Evolutionary conservation across 352 stramenopile genomes (phyloP).

Genomic region (Pythium brachiatum): DNA sequence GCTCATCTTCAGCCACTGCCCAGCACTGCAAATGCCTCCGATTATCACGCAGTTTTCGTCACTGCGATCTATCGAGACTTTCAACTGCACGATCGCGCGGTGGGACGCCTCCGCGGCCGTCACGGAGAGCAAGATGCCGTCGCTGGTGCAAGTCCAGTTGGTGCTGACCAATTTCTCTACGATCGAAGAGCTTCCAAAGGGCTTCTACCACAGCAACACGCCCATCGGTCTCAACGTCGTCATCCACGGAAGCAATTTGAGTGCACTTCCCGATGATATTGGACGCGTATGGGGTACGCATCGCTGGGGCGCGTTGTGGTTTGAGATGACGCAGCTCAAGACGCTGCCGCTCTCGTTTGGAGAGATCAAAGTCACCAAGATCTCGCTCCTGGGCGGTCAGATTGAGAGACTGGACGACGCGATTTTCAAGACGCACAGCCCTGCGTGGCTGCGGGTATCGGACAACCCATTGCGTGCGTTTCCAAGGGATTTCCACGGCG

Average conservation of each 20-base stretch:
- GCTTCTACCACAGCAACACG: neutral
- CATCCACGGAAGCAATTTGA: slow-evolving; percentile 10
- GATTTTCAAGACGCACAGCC: neutral
- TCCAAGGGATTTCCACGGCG: neutral
- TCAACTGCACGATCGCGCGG: slow-evolving; percentile 10
- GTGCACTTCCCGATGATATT: slow-evolving; percentile 3
- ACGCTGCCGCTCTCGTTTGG: neutral
- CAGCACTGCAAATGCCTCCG: slow-evolving; percentile 7
- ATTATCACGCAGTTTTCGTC: slow-evolving; percentile 9
- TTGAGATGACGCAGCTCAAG: slow-evolving; percentile 5
- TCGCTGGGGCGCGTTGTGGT: slow-evolving; percentile 2
- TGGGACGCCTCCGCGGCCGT: slow-evolving; percentile 3
- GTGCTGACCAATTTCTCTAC: slow-evolving; percentile 6
- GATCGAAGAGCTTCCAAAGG: neutral
- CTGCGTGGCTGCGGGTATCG: neutral
- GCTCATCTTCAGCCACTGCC: slow-evolving; percentile 22
- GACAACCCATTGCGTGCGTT: neutral
- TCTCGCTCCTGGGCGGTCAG: neutral
- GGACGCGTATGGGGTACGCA: slow-evolving; percentile 4
- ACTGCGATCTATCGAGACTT: slow-evolving; percentile 7
- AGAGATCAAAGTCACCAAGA: neutral
- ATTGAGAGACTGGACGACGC: neutral
- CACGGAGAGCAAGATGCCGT: neutral
- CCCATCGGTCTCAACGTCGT: neutral
- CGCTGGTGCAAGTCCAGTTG: slow-evolving; percentile 4